Base-by-base conservation (phyloP, 140 eudicot species). In the Cichorium intybus region DNA sequence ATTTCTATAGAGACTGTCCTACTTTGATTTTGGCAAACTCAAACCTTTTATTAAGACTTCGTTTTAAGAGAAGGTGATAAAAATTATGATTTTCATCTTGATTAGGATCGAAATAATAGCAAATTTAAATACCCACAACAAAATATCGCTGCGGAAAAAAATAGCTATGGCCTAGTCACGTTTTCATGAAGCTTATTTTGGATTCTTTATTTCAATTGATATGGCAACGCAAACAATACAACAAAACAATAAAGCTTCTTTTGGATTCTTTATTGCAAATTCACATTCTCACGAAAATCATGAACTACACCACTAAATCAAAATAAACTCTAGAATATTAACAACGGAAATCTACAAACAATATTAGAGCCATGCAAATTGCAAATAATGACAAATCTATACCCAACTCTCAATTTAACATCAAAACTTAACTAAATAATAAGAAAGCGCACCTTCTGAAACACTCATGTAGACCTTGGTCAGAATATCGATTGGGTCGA, bases 391-490 rank as follows among this genome's bases (percentile, higher is more conserved):
- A 9, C 22, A 70, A 59, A 48, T 16, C 20, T 43, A 59, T 27
- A 10, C 11, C 69, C 24, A n/a, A 60, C 48, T 49, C 24, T 7
- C 23, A 56, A 27, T 41, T 29, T 8, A 27, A 33, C 9, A 16
- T 11, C 2, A 41, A 7, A 10, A 9, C 2, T 41, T 10, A 28
- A 3, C 27, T 37, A 50, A 52, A 17, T 5, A 12, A 17, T 22
- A 14, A 29, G 17, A 29, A 15, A 46, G 24, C 66, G 56, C 16
- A 71, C 64, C 77, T 62, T 27, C 55, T 18, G 69, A 48, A 34
- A 50, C 46, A 35, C 24, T 50, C 59, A 56, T 57, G 50, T 1
- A 29, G 10, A 2, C 5, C 21, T 49, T 16, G 31, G 14, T 31
- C 17, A 34, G 54, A 48, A 29, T 49, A 27, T 33, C 20, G n/a